Percentiles rank a stretch among this genome's conserved stretches.
These are phyloP conservation scores for Penicillium sp. DNA, from an alignment of 2,329 filamentous ascomycete genomes.

Conservation along the genomic window DNA sequence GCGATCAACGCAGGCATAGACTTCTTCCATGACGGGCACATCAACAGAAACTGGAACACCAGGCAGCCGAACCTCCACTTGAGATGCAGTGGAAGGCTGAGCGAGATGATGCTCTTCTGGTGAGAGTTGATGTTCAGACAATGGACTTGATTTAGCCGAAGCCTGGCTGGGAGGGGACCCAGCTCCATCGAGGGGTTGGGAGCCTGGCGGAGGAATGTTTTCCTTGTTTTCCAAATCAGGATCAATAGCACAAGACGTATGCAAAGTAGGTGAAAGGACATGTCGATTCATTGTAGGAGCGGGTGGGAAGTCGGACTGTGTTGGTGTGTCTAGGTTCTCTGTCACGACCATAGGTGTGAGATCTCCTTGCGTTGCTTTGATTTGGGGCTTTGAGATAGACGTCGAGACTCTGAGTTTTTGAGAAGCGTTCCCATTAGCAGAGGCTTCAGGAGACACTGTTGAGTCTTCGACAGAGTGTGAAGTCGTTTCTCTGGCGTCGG, in stretches of 20 bases:
- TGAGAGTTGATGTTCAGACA: slow-evolving; percentile 8
- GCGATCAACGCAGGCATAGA: not conserved
- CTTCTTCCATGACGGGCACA: not conserved
- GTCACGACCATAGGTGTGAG: not conserved
- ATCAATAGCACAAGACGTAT: slow-evolving; percentile 5
- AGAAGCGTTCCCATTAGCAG: not conserved
- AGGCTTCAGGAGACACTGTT: not conserved
- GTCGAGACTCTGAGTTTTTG: not conserved
- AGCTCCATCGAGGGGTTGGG: not conserved
- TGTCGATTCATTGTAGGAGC: not conserved
- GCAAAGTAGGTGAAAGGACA: slow-evolving; percentile 5
- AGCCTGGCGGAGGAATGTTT: slow-evolving; percentile 17
- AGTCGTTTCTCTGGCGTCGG: not conserved
- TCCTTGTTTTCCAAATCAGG: slow-evolving; percentile 19
- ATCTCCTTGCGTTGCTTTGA: not conserved
- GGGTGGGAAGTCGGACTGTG: slow-evolving; percentile 10
- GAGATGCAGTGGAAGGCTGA: not conserved
- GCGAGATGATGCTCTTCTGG: slow-evolving; percentile 10
- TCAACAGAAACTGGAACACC: not conserved
- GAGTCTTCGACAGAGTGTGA: not conserved
- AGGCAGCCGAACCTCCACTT: not conserved
- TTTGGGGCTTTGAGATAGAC: not conserved
- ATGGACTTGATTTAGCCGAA: not conserved
- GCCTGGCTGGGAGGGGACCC: slow-evolving; percentile 1
- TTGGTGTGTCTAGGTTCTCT: slow-evolving; percentile 18